These are phyloP conservation scores for Rhododendron ferrugineum DNA, from an alignment of 148 eudicot genomes.

Conservation along the genomic window DNA sequence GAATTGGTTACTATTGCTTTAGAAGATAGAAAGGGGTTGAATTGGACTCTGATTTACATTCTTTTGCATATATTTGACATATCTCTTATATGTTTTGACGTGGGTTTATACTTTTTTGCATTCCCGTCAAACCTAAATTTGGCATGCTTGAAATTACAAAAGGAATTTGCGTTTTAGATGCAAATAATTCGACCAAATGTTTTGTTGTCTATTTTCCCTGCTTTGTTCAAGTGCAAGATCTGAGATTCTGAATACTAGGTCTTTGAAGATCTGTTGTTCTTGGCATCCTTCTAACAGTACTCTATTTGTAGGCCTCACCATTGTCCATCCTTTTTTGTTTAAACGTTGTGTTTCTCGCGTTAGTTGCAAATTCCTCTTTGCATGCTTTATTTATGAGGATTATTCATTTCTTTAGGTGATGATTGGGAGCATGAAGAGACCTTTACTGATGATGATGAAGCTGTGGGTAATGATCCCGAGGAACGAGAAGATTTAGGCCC, in stretches of 20 bases:
- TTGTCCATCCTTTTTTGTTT: background rate
- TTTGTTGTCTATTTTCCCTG: background rate
- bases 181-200: background rate
- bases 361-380: background rate
- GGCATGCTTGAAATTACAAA: background rate
- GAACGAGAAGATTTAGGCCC: conserved; percentile 93
- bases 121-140: background rate
- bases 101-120: background rate
- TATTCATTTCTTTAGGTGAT: conserved; percentile 54
- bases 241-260: background rate
- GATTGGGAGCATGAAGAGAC: conserved; percentile 99
- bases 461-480: conserved; percentile 77
- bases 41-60: background rate
- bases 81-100: background rate
- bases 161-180: background rate
- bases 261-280: background rate
- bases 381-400: background rate
- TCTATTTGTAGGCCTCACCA: background rate
- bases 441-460: conserved; percentile 97
- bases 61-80: background rate
- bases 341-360: background rate
- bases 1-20: background rate
- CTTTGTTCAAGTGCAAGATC: background rate
- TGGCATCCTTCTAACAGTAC: background rate
- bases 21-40: background rate